Evolutionary conservation across 371 early-diverging fungal genomes (phyloP), one percentile per base, ranked within the genome.

Genomic region (Mortierella sp.): DNA sequence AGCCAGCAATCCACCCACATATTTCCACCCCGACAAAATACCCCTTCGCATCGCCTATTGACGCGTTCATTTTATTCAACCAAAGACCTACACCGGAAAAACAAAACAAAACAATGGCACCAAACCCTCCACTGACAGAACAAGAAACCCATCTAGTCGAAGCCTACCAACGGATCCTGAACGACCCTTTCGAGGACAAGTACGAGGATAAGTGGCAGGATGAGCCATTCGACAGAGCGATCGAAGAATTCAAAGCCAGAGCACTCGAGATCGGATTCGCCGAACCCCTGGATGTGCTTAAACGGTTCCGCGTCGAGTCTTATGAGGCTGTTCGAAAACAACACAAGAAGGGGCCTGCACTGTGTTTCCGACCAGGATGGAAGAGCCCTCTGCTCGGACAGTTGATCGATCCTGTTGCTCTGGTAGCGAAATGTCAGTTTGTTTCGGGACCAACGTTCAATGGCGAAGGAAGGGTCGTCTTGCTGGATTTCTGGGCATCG

Each of bases 121-220:
- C 50, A 48, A 28, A 28, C 13, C 76, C 71, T 13, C 75, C 79
- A 31, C 74, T 86, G 10, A 79, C 86, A 34, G 80, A 81, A 3
- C 19, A 77, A 13, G 86, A 86, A 28, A 26, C 24, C 3, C 57
- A 40, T 5, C 69, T 86, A 44, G 69, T 86, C 75, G 82, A 82
- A 34, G 86, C 82, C 31, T 86, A 86, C 64, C 79, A 54, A 48
- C 54, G 37, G n/a, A 79, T 86, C 53, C 72, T 86, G 59, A 79
- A 73, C 72, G 79, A 79, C 40, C 82, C 86, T 5, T 86, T 86
- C 55, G 86, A 81, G 71, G 86, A 86, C 75, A 86, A 82, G 80
- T 86, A 86, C 64, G 86, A 86, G 57, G 86, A 86, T 44, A 69
- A 43, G 37, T 86, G 86, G 86, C 77, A 82, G 34, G 86, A 86